Percentiles rank a stretch among this genome's conserved stretches.
Conservation (phyloP, 257 asterid genomes). For the Nyctanthes arbortristis region DNA sequence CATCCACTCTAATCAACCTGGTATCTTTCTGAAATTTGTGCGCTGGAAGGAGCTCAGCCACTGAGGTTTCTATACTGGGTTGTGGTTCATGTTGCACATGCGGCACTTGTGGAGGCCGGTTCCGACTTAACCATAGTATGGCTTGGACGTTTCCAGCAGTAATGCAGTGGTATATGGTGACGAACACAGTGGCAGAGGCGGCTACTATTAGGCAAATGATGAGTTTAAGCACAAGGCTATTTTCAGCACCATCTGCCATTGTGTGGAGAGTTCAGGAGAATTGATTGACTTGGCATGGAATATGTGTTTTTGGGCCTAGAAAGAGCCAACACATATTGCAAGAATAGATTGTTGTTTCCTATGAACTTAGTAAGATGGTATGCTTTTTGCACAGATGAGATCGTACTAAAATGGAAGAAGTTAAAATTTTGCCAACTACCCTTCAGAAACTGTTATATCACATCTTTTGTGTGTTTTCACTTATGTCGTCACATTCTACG, state of each 20-base stretch:
- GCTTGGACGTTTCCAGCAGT: slow-evolving; percentile 21
- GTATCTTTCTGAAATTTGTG: slow-evolving; percentile 33
- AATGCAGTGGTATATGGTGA: slow-evolving; percentile 40
- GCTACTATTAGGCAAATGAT: slow-evolving; percentile 38
- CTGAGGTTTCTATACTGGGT: slow-evolving; percentile 32
- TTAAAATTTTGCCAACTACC: not conserved
- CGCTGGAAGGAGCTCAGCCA: slow-evolving; percentile 35
- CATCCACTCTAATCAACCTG: slow-evolving; percentile 4
- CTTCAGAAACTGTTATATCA: too few relatives aligned
- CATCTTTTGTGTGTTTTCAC: not conserved
- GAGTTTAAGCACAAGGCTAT: slow-evolving; percentile 23
- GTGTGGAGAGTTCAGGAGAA: not conserved
- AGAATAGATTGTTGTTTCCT: not conserved
- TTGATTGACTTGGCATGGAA: not conserved
- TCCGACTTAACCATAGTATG: not conserved
- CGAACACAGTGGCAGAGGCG: slow-evolving; percentile 33
- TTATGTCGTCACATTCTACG: not conserved
- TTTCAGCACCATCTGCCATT: not conserved
- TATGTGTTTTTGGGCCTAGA: not conserved
- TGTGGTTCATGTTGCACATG: not conserved
- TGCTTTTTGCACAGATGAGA: not conserved
- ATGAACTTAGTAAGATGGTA: not conserved
- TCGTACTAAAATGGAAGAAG: not conserved
- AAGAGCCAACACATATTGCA: not conserved
- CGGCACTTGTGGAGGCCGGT: not conserved